A percentile compares a stretch with the other conserved stretches of the same genome.
phyloP scores from a whole-genome alignment of 2,329 filamentous ascomycete species.

The Fusarium sp. region DNA sequence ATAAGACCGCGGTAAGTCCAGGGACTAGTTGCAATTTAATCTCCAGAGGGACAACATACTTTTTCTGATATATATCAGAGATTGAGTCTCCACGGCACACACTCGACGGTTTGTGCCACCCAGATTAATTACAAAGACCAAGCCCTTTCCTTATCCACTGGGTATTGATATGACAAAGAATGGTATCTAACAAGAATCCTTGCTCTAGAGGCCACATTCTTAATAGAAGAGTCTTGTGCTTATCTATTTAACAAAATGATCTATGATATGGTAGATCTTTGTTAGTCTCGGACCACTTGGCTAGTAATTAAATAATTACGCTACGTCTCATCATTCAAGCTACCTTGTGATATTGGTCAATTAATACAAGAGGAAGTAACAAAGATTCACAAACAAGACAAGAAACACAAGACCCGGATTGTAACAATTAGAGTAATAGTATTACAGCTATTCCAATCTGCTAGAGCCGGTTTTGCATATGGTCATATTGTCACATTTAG shows the following conservation, averaged over 20 bases:
- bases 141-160: conserved; percentile 14
- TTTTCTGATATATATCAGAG: conserved; percentile 6
- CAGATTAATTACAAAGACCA: conserved; percentile 8
- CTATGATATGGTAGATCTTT: not conserved
- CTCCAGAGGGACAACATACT: not conserved
- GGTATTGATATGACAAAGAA: conserved; percentile 21
- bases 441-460: not conserved
- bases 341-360: conserved; percentile 1
- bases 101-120: conserved; percentile 16
- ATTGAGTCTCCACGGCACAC: conserved; percentile 15
- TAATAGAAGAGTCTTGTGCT: too few species aligned
- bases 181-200: conserved; percentile 31
- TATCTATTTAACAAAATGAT: conserved; percentile 9
- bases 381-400: not conserved
- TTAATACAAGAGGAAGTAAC: too few species aligned
- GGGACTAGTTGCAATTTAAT: conserved; percentile 8
- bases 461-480: not conserved
- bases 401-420: not conserved
- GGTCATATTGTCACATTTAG: too few species aligned
- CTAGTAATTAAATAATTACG: conserved; percentile 1
- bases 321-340: not conserved
- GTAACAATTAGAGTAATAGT: not conserved
- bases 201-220: conserved; percentile 21
- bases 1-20: conserved; percentile 18
- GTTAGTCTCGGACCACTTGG: not conserved